Evolutionary conservation across 306 rosid species (phyloP).

Genomic region (Pterocarpus macrocarpus): DNA sequence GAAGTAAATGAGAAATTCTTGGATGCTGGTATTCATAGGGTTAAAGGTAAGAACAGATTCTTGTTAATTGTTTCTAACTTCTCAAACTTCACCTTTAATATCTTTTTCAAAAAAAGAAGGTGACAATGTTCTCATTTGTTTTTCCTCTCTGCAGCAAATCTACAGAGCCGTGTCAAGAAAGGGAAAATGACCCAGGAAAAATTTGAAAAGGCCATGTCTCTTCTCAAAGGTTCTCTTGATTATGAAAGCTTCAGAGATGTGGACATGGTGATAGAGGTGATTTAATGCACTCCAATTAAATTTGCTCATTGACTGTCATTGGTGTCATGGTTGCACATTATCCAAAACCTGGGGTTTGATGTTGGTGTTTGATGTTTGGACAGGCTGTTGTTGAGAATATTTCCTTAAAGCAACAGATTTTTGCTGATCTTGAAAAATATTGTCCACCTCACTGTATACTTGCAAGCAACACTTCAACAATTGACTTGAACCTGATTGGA

Average conservation of each 20-base stretch:
- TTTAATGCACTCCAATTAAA: constrained; percentile 29
- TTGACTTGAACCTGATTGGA: constrained; percentile 94
- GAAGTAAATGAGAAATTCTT: constrained; percentile 89
- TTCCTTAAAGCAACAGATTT: constrained; percentile 91
- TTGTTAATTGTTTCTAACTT: constrained; percentile 38
- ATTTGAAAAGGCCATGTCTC: constrained; percentile 75
- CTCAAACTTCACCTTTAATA: constrained; percentile 17
- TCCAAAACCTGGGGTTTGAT: constrained; percentile 25
- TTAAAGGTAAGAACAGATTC: constrained; percentile 70
- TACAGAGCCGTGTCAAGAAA: constrained; percentile 86
- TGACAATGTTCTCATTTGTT: constrained; percentile 34
- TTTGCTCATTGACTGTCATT: background rate
- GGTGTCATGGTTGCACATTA: constrained; percentile 25
- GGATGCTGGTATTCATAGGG: constrained; percentile 87
- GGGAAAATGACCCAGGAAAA: constrained; percentile 80
- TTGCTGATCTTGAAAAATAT: constrained; percentile 90
- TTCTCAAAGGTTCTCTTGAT: constrained; percentile 80
- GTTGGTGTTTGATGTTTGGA: constrained; percentile 49
- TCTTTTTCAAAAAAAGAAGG: background rate
- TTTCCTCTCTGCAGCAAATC: constrained; percentile 74
- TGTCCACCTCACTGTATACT: constrained; percentile 93
- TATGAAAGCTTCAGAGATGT: constrained; percentile 86
- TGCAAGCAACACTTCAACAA: constrained; percentile 96
- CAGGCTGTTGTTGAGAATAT: constrained; percentile 96
- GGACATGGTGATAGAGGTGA: constrained; percentile 97